Percentiles rank a stretch among this genome's conserved stretches.
phyloP scores from a whole-genome alignment of 345 rosid genomes.

The Erysimum cheiranthoides region DNA sequence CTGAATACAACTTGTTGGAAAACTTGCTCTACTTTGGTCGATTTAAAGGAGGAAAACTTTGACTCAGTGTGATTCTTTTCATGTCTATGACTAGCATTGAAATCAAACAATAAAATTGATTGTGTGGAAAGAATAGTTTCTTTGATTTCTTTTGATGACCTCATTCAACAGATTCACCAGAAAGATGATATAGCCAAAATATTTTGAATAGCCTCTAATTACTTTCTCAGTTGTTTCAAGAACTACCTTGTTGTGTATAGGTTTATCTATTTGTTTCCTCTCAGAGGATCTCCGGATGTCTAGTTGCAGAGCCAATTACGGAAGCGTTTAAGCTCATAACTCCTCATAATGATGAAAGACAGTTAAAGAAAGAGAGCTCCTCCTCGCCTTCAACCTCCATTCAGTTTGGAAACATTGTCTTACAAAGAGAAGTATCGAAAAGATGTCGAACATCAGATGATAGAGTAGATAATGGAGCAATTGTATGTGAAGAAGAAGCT shows the following conservation, averaged over 20 bases:
- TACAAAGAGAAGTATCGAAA: constrained; percentile 63
- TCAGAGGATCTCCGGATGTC: constrained; percentile 71
- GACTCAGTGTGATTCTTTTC: background rate
- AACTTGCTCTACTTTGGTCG: background rate
- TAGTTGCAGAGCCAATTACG: constrained; percentile 79
- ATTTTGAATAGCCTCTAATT: background rate
- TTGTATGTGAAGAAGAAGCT: constrained; percentile 62
- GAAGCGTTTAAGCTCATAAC: constrained; percentile 73
- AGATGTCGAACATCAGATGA: constrained; percentile 43
- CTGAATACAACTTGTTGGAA: background rate
- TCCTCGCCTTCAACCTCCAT: constrained; percentile 52
- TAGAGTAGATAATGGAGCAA: constrained; percentile 51
- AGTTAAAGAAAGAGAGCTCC: constrained; percentile 45
- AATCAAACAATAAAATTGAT: background rate
- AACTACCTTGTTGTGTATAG: constrained; percentile 49
- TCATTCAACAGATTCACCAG: background rate
- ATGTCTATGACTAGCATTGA: constrained; percentile 9
- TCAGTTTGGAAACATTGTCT: constrained; percentile 63
- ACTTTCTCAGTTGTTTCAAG: constrained; percentile 16
- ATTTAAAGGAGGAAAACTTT: background rate
- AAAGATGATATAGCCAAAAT: background rate
- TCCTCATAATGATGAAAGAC: constrained; percentile 40
- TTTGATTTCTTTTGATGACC: background rate
- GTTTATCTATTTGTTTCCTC: constrained; percentile 69
- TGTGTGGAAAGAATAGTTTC: background rate